Base-by-base conservation (phyloP, 441 rosid genomes). In the Sinapis alba region DNA sequence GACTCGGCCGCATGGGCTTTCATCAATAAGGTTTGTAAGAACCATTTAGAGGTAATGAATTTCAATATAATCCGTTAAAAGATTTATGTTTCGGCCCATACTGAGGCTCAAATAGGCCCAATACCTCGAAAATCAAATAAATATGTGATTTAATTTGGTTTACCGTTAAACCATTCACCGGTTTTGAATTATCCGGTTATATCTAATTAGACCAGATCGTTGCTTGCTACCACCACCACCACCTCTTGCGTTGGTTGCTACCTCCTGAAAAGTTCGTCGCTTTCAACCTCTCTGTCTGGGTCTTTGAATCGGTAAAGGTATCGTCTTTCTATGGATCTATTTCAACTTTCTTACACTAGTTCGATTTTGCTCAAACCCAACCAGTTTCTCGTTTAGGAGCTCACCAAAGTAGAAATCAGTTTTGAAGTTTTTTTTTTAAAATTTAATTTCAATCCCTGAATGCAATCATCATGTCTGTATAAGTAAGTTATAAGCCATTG, bases 271-370 rank as follows among this genome's bases (percentile, higher is more conserved):
- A 54, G 18, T 50, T 15, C 68, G 23, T 50, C 68, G 61, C 20
- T 30, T 27, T 61, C 61, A 4, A 71, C 13, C 54, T 72, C 41
- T 47, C 61, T 61, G 10, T 11, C 61, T 61, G 10, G 12, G 10
- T 47, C 68, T 72, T 11, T 16, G 20, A 62, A 51, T 24, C 28
- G 62, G n/a, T 1, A 63, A 63, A 72, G 76, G 76, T 63, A 53
- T 23, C 6, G 1, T 21, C 26, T 51, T 20, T 34, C 9, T 12
- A 4, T 61, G 23, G 30, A 43, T 71, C 24, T 30, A 10, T n/a
- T 38, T n/a, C 21, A 2, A 8, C 0, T 20, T 30, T 24, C 36
- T 8, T 38, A 38, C 47, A 38, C 4, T 38, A 15, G 47, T 6
- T 4, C 13, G 27, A 58, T 32, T 32, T 38, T n/a, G 41, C 45